A percentile compares a stretch with the other conserved stretches of the same genome.
Evolutionary conservation across 1,139 yeast genomes (phyloP).

Genomic region (Blastobotrys apis): DNA sequence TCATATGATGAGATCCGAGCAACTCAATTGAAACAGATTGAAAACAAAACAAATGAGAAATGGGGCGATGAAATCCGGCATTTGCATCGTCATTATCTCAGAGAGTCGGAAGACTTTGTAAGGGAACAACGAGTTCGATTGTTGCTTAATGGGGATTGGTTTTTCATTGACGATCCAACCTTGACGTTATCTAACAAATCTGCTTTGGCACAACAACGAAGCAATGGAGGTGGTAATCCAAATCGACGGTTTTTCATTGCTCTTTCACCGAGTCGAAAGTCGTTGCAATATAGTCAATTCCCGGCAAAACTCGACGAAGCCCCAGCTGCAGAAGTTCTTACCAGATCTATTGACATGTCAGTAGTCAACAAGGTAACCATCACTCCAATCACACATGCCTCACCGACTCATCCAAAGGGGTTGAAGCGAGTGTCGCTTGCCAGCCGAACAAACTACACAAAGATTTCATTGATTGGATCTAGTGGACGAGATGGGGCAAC

Average conservation of each 20-base stretch:
- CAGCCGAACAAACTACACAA: slow-evolving; percentile 29
- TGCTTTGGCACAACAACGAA: slow-evolving; percentile 22
- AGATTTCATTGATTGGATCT: slow-evolving; percentile 26
- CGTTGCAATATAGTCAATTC: slow-evolving; percentile 59
- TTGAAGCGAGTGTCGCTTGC: slow-evolving; percentile 26
- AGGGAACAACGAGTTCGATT: slow-evolving; percentile 71
- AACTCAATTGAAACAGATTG: slow-evolving; percentile 49
- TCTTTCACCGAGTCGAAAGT: slow-evolving; percentile 67
- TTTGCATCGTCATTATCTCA: slow-evolving; percentile 50
- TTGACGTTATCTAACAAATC: slow-evolving; percentile 6
- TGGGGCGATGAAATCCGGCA: slow-evolving; percentile 41
- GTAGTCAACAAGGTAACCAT: slow-evolving; percentile 26
- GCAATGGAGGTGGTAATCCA: slow-evolving; percentile 31
- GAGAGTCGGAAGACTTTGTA: slow-evolving; percentile 71
- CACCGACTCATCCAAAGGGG: slow-evolving; percentile 20
- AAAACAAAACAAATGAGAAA: slow-evolving; percentile 31
- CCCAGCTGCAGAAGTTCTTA: slow-evolving; percentile 53
- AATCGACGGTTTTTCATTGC: slow-evolving; percentile 52
- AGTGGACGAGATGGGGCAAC: slow-evolving; percentile 28
- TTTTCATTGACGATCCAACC: slow-evolving; percentile 58
- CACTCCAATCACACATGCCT: slow-evolving; percentile 23
- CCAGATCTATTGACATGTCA: slow-evolving; percentile 28
- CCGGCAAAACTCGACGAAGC: slow-evolving; percentile 42
- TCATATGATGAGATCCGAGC: slow-evolving; percentile 52
- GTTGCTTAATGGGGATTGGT: slow-evolving; percentile 79